Percentiles rank a stretch among this genome's conserved stretches.
phyloP scores from a whole-genome alignment of 2,329 filamentous ascomycete species.

The Verticillium klebahnii region DNA sequence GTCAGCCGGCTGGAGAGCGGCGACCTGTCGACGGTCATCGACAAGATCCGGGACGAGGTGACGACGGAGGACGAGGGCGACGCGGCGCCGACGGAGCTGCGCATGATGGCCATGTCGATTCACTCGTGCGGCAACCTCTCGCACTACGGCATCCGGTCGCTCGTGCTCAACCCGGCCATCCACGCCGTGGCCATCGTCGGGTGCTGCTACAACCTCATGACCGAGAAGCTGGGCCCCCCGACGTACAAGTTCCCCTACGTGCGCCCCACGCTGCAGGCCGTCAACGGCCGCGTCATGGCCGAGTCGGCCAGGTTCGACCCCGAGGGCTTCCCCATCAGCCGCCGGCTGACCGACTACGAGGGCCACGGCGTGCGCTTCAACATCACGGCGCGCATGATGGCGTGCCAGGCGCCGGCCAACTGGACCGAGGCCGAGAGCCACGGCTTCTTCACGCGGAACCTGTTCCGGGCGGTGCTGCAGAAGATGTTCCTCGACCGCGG shows the following conservation, averaged over 20 bases:
- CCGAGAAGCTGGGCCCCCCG: slow-evolving; percentile 80
- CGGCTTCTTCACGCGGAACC: slow-evolving; percentile 86
- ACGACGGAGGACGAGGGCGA: slow-evolving; percentile 9
- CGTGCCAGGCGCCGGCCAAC: slow-evolving; percentile 89
- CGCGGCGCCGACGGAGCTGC: slow-evolving; percentile 31
- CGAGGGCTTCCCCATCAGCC: slow-evolving; percentile 91
- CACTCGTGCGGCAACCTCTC: slow-evolving; percentile 98
- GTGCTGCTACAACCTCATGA: slow-evolving; percentile 96
- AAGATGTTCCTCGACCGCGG: slow-evolving; percentile 85
- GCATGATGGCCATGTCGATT: slow-evolving; percentile 85
- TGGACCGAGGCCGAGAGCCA: slow-evolving; percentile 82
- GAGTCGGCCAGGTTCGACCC: slow-evolving; percentile 75
- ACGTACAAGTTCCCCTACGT: slow-evolving; percentile 80
- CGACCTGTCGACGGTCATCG: slow-evolving; percentile 63
- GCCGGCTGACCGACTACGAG: slow-evolving; percentile 56
- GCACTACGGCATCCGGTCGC: slow-evolving; percentile 84
- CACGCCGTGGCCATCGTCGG: slow-evolving; percentile 92
- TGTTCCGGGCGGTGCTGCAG: slow-evolving; percentile 86
- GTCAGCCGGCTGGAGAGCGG: slow-evolving; percentile 70
- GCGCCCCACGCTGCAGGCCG: slow-evolving; percentile 61
- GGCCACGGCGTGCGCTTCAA: slow-evolving; percentile 73
- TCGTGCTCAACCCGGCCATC: slow-evolving; percentile 78
- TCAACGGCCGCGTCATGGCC: slow-evolving; percentile 63
- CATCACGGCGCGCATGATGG: slow-evolving; percentile 97
- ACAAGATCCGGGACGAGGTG: slow-evolving; percentile 49